Base-by-base conservation (phyloP, 1,284 basidiomycete genomes). In the Tylopilus sp. region DNA sequence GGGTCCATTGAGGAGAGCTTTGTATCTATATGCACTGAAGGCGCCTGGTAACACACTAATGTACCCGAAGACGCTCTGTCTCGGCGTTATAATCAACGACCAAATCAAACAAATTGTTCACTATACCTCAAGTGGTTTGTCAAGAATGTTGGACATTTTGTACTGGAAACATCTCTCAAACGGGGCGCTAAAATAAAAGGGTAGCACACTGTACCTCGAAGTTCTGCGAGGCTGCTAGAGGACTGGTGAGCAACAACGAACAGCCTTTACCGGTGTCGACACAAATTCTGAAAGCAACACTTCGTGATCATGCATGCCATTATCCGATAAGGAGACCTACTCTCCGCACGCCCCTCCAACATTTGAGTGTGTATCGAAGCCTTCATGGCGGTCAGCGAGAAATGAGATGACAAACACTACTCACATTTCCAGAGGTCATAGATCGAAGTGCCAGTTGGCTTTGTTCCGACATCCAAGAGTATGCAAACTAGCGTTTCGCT, bases 281-380 rank as follows among this genome's bases (percentile, higher is more conserved):
- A 60, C 87, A 91, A 55, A 93, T 92, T 64, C 86, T 88, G 49
- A 21, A 30, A 30, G 35, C 24, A 28, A 29, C 45, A 38, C 9
- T 52, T 24, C 28, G 26, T 52, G 11, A 20, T 41, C n/a, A 51
- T 18, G 31, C 28, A 21, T 33, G 26, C 15, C 15, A 35, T 9
- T 18, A 36, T 41, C 17, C 31, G 37, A 47, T 20, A 35, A 14
- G 28, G 6, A 20, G 28, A 70, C 85, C 61, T 65, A 88, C 85
- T 94, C 90, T 74, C 94, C 94, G 68, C 94, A 96, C 21, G 94
- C 94, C 34, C 94, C 94, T 39, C 94, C 94, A 44, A 96, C 90
- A 63, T 85, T 82, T n/a, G 82, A 74, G 58, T 94, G 88, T 61
- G 83, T 87, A 71, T 97, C 91, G 65, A 97, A 98, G 60, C 85